Percentiles rank a stretch among this genome's conserved stretches.
Conservation (phyloP, 495 filamentous ascomycete genomes). For the Trypethelium eluteriae region DNA sequence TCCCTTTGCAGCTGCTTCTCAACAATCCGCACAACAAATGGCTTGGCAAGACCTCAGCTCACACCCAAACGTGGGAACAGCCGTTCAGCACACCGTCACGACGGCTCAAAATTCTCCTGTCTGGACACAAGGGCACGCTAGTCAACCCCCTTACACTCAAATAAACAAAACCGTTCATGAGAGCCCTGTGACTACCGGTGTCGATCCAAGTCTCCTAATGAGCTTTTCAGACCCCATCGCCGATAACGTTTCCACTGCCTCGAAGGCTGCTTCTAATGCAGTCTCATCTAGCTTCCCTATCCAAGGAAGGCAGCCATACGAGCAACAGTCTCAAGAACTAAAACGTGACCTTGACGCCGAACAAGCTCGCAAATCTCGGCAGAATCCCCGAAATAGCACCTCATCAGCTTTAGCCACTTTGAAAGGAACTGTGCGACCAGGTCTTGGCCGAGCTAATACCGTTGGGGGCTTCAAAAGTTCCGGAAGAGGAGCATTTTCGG, state of each 20-base stretch:
- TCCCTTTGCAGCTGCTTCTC: conserved; percentile 30
- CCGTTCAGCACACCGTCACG: conserved; percentile 10
- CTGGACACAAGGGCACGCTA: not conserved
- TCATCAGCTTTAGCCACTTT: conserved; percentile 23
- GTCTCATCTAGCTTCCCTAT: conserved; percentile 10
- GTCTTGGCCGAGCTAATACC: conserved; percentile 30
- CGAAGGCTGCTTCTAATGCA: conserved; percentile 14
- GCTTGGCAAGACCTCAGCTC: conserved; percentile 7
- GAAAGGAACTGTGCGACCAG: conserved; percentile 13
- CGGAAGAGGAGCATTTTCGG: conserved; percentile 17
- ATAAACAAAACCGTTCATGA: conserved; percentile 10
- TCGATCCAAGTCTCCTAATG: conserved; percentile 31
- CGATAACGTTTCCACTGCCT: not conserved
- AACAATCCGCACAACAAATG: conserved; percentile 20
- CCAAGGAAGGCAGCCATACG: conserved; percentile 26
- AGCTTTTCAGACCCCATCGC: conserved; percentile 26
- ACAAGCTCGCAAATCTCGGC: conserved; percentile 10
- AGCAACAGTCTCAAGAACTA: conserved; percentile 27
- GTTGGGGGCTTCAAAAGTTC: conserved; percentile 25
- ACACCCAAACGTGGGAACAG: not conserved
- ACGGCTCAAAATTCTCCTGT: not conserved
- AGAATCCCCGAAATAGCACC: conserved; percentile 30
- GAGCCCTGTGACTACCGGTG: conserved; percentile 26
- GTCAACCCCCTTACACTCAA: conserved; percentile 16
- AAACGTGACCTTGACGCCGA: conserved; percentile 25